A percentile compares a stretch with the other conserved stretches of the same genome.
Evolutionary conservation across 129 eudicot genomes (phyloP).

Genomic region (Chrysanthemum lavandulifolium): DNA sequence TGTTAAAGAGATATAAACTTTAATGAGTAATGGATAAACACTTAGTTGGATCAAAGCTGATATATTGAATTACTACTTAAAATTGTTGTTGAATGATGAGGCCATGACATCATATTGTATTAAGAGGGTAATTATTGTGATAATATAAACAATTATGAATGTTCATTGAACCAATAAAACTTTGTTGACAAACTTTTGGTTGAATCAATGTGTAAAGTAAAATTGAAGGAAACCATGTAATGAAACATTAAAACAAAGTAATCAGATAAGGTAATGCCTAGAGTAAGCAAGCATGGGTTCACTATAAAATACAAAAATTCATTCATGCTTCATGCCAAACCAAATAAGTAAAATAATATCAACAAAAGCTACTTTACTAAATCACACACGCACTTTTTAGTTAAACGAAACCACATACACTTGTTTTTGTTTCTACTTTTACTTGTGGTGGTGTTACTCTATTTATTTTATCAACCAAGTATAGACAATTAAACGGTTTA

Average conservation of each 20-base stretch:
- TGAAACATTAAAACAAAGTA: slow-evolving; percentile 14
- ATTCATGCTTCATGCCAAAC: slow-evolving; percentile 25
- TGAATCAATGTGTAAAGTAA: slow-evolving; percentile 33
- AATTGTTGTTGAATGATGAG: slow-evolving; percentile 14
- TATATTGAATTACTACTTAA: neutral
- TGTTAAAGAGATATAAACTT: too few relatives aligned
- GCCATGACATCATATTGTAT: slow-evolving; percentile 17
- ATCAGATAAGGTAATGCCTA: slow-evolving; percentile 38
- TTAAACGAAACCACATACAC: neutral
- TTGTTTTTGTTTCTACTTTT: neutral
- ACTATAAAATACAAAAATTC: slow-evolving; percentile 7
- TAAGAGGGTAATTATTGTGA: slow-evolving; percentile 11
- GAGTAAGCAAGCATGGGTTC: slow-evolving; percentile 39
- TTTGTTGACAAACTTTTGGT: slow-evolving; percentile 25
- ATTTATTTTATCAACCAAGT: too few relatives aligned
- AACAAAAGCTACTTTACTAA: slow-evolving; percentile 15
- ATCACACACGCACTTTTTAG: neutral
- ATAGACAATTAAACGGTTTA: too few relatives aligned
- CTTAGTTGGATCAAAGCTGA: too few relatives aligned
- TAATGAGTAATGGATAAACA: too few relatives aligned
- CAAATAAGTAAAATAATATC: slow-evolving; percentile 20
- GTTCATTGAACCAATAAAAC: neutral
- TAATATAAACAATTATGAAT: neutral
- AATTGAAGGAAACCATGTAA: slow-evolving; percentile 24
- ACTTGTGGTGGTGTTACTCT: too few relatives aligned